Evolutionary conservation across 2,329 filamentous ascomycete species (phyloP).

Genomic region (Mycosphaerella sp.): DNA sequence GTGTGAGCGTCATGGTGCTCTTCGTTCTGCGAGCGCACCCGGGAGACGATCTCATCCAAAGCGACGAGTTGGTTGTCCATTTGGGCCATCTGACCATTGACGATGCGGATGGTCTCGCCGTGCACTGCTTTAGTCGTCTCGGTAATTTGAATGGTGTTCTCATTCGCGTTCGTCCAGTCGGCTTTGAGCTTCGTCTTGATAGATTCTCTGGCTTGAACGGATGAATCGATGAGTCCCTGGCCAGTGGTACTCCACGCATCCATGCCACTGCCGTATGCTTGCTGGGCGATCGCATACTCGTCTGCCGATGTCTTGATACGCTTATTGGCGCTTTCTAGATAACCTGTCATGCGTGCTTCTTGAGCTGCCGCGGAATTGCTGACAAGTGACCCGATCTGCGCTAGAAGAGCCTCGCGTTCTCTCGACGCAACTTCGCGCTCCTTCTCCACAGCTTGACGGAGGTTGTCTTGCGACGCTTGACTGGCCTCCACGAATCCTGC

Average conservation of each 20-base stretch:
- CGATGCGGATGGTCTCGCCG: constrained; percentile 80
- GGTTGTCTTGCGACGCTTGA: constrained; percentile 56
- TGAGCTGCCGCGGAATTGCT: constrained; percentile 68
- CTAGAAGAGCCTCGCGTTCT: constrained; percentile 67
- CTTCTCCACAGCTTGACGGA: constrained; percentile 66
- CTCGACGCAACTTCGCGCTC: constrained; percentile 66
- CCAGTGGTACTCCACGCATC: constrained; percentile 67
- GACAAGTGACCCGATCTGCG: constrained; percentile 72
- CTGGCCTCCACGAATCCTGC: constrained; percentile 63
- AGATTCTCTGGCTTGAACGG: constrained; percentile 66
- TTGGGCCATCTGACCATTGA: constrained; percentile 81
- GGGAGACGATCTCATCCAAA: constrained; percentile 81
- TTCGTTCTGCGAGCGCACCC: constrained; percentile 74
- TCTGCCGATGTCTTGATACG: constrained; percentile 43
- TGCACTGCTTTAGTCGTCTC: constrained; percentile 80
- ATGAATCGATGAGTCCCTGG: constrained; percentile 61
- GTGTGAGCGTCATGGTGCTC: constrained; percentile 66
- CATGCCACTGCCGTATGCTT: constrained; percentile 64
- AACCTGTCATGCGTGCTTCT: constrained; percentile 61
- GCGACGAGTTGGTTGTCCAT: constrained; percentile 84
- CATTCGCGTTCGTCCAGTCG: constrained; percentile 75
- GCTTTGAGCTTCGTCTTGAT: constrained; percentile 77
- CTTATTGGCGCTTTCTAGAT: constrained; percentile 59
- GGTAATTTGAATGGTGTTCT: constrained; percentile 77
- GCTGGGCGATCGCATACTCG: constrained; percentile 52